Conservation (phyloP, 2,329 filamentous ascomycete genomes). For the Botryotinia narcissicola region DNA sequence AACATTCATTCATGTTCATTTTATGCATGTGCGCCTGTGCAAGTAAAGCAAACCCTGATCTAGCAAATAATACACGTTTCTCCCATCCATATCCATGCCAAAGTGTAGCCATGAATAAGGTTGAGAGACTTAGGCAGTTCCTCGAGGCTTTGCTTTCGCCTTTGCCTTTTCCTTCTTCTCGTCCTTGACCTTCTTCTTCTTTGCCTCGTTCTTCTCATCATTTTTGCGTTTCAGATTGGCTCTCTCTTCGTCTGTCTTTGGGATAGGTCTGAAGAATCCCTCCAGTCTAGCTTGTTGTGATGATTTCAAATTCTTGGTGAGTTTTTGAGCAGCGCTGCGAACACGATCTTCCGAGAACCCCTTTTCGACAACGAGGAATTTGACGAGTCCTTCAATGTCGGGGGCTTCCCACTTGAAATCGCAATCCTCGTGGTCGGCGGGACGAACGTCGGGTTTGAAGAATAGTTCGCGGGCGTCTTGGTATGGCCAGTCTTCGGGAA, state of each 20-base stretch:
- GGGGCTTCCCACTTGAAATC: slow-evolving; percentile 98
- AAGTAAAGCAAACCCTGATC: background rate
- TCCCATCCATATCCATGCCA: background rate
- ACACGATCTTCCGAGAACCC: slow-evolving; percentile 96
- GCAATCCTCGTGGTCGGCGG: slow-evolving; percentile 79
- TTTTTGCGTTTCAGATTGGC: slow-evolving; percentile 86
- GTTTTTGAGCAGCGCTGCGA: slow-evolving; percentile 68
- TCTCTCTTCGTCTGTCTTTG: slow-evolving; percentile 85
- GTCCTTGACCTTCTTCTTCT: slow-evolving; percentile 93
- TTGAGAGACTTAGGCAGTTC: slow-evolving; percentile 28
- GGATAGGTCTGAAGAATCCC: slow-evolving; percentile 93
- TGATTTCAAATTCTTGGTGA: slow-evolving; percentile 88
- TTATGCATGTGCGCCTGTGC: background rate
- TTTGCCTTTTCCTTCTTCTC: slow-evolving; percentile 95
- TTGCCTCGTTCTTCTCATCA: slow-evolving; percentile 85
- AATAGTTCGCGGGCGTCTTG: slow-evolving; percentile 89
- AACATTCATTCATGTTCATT: background rate
- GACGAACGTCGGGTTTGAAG: slow-evolving; percentile 82
- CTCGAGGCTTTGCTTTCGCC: slow-evolving; percentile 78
- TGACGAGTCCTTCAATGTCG: slow-evolving; percentile 82
- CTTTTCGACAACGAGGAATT: slow-evolving; percentile 90
- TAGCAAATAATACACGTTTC: background rate
- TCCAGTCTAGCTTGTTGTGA: slow-evolving; percentile 89
- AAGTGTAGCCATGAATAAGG: too few species aligned
- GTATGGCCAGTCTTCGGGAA: slow-evolving; percentile 98